Percentiles rank a stretch among this genome's conserved stretches.
Evolutionary conservation across 2,329 filamentous ascomycete species (phyloP).

Genomic region (Penicillium palitans): DNA sequence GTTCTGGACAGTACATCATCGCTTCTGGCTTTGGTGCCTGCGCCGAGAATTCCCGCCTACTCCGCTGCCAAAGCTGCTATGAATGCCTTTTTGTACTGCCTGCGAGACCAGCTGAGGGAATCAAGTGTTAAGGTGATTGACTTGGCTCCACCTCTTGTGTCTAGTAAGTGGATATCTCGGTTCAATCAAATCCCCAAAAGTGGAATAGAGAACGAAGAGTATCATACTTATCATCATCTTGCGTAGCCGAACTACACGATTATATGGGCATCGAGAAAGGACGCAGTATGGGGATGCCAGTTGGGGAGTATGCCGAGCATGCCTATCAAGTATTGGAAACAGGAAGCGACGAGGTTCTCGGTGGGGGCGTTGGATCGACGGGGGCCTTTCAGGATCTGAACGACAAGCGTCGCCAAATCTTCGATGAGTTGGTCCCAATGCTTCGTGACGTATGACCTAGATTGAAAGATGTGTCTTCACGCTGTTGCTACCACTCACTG

Average conservation of each 20-base stretch:
- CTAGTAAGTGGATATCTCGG: neutral
- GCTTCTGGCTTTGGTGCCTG: slow-evolving; percentile 51
- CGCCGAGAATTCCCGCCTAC: slow-evolving; percentile 52
- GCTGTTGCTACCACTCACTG: neutral
- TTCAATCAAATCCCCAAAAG: too few relatives aligned
- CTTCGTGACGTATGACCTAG: neutral
- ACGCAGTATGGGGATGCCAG: neutral
- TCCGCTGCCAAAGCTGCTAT: slow-evolving; percentile 43
- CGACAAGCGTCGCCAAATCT: neutral
- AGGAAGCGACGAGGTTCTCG: neutral
- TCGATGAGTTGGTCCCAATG: neutral
- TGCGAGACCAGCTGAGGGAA: slow-evolving; percentile 2
- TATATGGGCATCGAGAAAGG: slow-evolving; percentile 4
- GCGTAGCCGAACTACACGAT: neutral
- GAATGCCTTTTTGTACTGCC: neutral
- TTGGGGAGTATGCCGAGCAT: neutral
- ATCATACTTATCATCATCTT: neutral
- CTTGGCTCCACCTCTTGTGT: slow-evolving; percentile 5
- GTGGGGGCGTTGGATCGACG: neutral
- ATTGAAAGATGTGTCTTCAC: neutral
- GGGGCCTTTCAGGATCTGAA: neutral
- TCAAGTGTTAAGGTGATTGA: neutral
- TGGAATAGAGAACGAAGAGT: neutral
- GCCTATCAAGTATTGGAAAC: neutral
- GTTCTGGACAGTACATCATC: slow-evolving; percentile 38